Base-by-base conservation (phyloP, 2,329 filamentous ascomycete genomes). In the Leptosphaerulina australis region DNA sequence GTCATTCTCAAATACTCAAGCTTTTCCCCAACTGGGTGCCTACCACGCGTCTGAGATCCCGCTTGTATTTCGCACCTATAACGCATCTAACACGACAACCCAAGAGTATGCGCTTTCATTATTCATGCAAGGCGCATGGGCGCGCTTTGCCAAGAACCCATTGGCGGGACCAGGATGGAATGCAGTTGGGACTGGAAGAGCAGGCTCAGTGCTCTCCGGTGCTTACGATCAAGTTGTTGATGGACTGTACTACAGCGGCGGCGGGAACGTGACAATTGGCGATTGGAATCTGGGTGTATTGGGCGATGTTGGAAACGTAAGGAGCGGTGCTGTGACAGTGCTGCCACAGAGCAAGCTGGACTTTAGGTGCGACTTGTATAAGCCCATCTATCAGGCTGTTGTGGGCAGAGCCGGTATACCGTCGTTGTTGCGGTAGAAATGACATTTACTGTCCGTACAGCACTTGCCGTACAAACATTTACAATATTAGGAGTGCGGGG, bases 61-160 rank as follows among this genome's bases (percentile, higher is more conserved):
- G 2, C 40, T 63, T 3, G 60, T 67, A 1, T 68, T 68, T 31
- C 44, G 60, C 20, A 66, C 62, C 3, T 66, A 65, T 14, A 26
- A 49, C 3, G 20, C 10, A 0, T 30, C 21, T 5, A 62, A 60
- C 15, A 47, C 56, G 1, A 67, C 64, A 3, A 58, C 55, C 5
- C 55, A 64, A 15, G 44, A 69, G 29, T 48, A 53, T 21, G 57
- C 53, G 9, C 50, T 67, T 2, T 52, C 54, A 2, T 47, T 52
- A 3, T 60, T 46, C 30, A 63, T 69, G 59, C 59, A 55, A 5
- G 38, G 53, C 3, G 53, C 61, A 4, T 69, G 66, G 66, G 64
- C 66, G 4, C 44, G 44, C 6, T 69, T 69, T 25, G 66, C 66
- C 6, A 68, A 63, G 48, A 61, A 68, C 20, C 66, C 66, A 0